Evolutionary conservation across 2,329 filamentous ascomycete species (phyloP).

Genomic region (Ceratocystis destructans): DNA sequence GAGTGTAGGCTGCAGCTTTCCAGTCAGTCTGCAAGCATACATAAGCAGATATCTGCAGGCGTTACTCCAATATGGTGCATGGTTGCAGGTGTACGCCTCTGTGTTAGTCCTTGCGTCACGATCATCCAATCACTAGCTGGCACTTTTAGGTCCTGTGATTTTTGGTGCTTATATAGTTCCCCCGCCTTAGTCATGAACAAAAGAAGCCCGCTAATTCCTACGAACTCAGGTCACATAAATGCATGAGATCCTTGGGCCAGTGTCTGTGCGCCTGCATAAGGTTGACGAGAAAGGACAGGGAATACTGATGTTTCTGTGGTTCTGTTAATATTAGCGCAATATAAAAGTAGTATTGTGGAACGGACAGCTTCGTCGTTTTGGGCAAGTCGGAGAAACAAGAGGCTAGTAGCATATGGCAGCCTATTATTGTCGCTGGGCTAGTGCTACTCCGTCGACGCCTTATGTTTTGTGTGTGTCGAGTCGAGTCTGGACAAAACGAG

Average conservation of each 20-base stretch:
- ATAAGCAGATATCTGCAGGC: no score
- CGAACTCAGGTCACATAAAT: neutral
- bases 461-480: no score
- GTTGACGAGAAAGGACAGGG: neutral
- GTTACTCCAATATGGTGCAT: no score
- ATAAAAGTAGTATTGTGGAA: neutral
- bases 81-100: no score
- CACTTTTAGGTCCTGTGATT: neutral
- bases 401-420: no score
- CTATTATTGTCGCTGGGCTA: no score
- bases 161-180: neutral
- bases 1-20: no score
- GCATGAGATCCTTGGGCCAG: neutral
- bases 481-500: no score
- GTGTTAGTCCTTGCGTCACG: neutral
- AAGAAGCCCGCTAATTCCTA: neutral
- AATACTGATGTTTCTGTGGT: neutral
- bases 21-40: no score
- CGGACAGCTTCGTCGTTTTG: no score
- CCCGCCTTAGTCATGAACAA: neutral
- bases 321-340: neutral
- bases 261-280: neutral
- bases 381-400: no score
- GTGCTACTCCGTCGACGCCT: no score
- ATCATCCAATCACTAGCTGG: neutral